Conservation (phyloP, 2,329 filamentous ascomycete species). For the Catunica adiposa region DNA sequence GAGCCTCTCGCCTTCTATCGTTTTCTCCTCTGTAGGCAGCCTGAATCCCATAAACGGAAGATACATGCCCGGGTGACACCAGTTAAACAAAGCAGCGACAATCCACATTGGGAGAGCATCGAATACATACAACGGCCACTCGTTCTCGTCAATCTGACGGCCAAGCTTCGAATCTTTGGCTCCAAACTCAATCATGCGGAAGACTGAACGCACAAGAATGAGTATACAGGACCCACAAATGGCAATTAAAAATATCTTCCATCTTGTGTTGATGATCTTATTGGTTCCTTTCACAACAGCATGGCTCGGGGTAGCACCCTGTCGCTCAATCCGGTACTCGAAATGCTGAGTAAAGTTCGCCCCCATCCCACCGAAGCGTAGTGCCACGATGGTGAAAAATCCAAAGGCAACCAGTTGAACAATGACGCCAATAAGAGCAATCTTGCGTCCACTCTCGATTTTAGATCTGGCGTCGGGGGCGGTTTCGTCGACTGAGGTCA, state of each 20-base stretch:
- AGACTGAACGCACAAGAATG: conserved; percentile 21
- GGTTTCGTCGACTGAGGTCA: conserved; percentile 23
- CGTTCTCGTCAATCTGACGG: conserved; percentile 17
- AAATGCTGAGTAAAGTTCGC: neutral
- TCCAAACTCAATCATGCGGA: conserved; percentile 20
- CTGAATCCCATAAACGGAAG: conserved; percentile 20
- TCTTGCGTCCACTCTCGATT: conserved; percentile 20
- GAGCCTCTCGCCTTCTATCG: neutral
- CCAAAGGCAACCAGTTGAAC: conserved; percentile 30
- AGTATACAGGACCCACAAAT: conserved; percentile 20
- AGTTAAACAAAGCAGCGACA: conserved; percentile 18
- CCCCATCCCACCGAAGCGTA: conserved; percentile 31
- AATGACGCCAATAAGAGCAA: conserved; percentile 23
- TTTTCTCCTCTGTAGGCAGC: conserved; percentile 17
- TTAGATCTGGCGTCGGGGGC: conserved; percentile 21
- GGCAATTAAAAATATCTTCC: conserved; percentile 23
- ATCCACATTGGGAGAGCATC: conserved; percentile 21
- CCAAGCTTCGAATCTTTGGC: conserved; percentile 15
- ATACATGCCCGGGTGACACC: conserved; percentile 20
- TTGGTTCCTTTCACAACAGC: conserved; percentile 17
- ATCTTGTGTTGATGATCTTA: conserved; percentile 19
- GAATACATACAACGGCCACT: conserved; percentile 21
- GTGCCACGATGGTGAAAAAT: conserved; percentile 28
- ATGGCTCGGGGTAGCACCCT: neutral
- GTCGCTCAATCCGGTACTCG: neutral